These are phyloP conservation scores for Calophaca sinica DNA, from an alignment of 306 rosid genomes.

Conservation along the genomic window DNA sequence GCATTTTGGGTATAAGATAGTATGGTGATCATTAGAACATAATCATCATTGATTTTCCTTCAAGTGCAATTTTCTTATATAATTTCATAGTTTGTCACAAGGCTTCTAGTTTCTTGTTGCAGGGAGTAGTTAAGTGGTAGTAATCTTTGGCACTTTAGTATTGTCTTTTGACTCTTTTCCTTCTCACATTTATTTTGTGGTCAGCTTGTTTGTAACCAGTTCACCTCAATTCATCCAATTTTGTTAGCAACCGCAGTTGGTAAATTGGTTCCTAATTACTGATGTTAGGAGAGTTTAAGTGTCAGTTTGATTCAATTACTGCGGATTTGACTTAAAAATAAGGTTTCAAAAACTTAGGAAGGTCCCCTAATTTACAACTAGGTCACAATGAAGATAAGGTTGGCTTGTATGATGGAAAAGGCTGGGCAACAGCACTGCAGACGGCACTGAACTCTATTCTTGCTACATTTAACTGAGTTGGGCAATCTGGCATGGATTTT, in stretches of 20 bases:
- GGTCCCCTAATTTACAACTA: conserved; percentile 30
- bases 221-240: background rate
- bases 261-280: background rate
- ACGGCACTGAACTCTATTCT: background rate
- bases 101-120: background rate
- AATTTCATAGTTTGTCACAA: conserved; percentile 20
- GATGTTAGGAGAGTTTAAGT: conserved; percentile 4
- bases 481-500: conserved; percentile 17
- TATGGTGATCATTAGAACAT: conserved; percentile 20
- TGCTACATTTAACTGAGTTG: background rate
- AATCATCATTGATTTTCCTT: conserved; percentile 22
- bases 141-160: background rate
- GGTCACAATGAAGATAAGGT: conserved; percentile 2
- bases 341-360: conserved; percentile 23
- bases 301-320: conserved; percentile 13
- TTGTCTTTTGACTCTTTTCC: background rate
- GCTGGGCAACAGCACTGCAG: conserved; percentile 4
- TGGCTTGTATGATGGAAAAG: conserved; percentile 12
- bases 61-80: background rate
- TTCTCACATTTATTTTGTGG: background rate
- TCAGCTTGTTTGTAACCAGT: background rate
- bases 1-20: background rate
- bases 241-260: background rate
- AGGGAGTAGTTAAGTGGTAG: background rate
- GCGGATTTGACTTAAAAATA: background rate